phyloP scores from a whole-genome alignment of 2,329 filamentous ascomycete genomes.

The Drechslerella dactyloides region DNA sequence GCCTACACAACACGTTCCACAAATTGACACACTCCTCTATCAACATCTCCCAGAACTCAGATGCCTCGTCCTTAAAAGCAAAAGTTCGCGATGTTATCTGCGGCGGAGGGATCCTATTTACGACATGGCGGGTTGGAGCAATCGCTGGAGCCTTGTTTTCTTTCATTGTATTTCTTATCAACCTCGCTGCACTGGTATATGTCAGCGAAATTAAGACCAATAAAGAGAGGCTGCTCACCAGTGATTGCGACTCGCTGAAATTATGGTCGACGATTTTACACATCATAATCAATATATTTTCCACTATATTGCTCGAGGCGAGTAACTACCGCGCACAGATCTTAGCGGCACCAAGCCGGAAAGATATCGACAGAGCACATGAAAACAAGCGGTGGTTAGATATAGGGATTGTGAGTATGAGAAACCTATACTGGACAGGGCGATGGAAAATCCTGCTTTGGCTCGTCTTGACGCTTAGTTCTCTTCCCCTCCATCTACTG shows the following conservation, averaged over 20 bases:
- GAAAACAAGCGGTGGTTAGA: conserved; percentile 58
- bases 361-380: conserved; percentile 63
- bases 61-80: too few species aligned
- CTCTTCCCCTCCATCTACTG: conserved; percentile 54
- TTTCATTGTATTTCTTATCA: conserved; percentile 6
- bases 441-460: conserved; percentile 45
- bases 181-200: neutral
- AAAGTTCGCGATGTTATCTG: too few species aligned
- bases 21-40: too few species aligned
- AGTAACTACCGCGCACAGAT: conserved; percentile 65
- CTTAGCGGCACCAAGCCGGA: conserved; percentile 62
- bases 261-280: conserved; percentile 54
- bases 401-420: conserved; percentile 60
- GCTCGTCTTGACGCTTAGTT: conserved; percentile 50
- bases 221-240: neutral
- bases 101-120: too few species aligned
- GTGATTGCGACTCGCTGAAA: neutral
- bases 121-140: conserved; percentile 1
- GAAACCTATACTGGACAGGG: conserved; percentile 57
- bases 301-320: conserved; percentile 60
- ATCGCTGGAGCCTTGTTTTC: neutral
- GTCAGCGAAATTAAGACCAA: neutral
- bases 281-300: conserved; percentile 62
- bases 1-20: too few species aligned
- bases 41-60: too few species aligned